Evolutionary conservation across 2,329 filamentous ascomycete species (phyloP).

Genomic region (Aspergillus sp.): DNA sequence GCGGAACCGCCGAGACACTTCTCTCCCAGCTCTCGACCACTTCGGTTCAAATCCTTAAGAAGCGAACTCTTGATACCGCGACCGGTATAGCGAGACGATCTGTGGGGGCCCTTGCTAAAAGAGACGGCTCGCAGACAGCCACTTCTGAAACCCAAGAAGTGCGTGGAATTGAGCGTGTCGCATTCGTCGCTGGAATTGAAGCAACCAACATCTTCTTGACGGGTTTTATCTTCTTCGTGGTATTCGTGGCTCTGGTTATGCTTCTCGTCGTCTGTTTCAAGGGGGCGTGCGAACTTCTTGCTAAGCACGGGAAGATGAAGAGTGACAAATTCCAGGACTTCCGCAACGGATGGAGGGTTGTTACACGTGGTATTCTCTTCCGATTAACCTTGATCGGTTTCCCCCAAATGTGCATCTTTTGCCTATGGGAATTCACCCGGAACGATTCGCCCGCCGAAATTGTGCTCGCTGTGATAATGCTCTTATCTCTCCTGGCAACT

Average conservation of each 20-base stretch:
- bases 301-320: conserved; percentile 75
- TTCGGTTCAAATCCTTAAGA: conserved; percentile 80
- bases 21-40: conserved; percentile 71
- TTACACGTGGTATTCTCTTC: conserved; percentile 92
- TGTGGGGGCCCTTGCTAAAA: conserved; percentile 32
- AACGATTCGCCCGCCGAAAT: conserved; percentile 83
- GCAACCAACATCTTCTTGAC: conserved; percentile 92
- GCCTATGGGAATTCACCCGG: conserved; percentile 88
- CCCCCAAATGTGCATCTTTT: conserved; percentile 85
- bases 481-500: conserved; percentile 74
- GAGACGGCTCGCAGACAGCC: conserved; percentile 47
- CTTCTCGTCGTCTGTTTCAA: conserved; percentile 77
- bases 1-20: conserved; percentile 76
- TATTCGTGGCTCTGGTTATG: conserved; percentile 75
- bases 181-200: conserved; percentile 82
- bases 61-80: conserved; percentile 50
- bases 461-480: conserved; percentile 83
- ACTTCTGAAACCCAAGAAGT: conserved; percentile 53
- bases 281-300: conserved; percentile 71
- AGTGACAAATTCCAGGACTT: conserved; percentile 87
- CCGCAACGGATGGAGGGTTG: conserved; percentile 88
- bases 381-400: conserved; percentile 87
- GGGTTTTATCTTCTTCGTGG: conserved; percentile 81
- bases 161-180: conserved; percentile 83
- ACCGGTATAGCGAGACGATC: conserved; percentile 2